Evolutionary conservation across 164 flowering plant species (phyloP).

Genomic region (Cinnamomum chago): DNA sequence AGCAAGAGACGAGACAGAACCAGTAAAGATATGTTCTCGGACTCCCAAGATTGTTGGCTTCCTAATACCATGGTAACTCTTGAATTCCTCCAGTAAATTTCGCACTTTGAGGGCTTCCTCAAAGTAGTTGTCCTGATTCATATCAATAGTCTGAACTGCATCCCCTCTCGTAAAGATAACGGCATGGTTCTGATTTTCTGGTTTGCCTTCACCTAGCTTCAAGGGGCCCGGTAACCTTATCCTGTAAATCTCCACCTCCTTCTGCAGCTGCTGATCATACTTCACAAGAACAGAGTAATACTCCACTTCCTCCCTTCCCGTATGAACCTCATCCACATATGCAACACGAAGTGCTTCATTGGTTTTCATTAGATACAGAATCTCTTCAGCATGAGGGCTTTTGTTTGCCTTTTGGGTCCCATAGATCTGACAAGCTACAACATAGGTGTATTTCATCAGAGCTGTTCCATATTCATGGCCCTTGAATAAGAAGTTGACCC

Average conservation of each 20-base stretch:
- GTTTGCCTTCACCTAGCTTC: conserved; percentile 93
- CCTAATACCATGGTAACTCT: conserved; percentile 57
- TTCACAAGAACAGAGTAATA: conserved; percentile 91
- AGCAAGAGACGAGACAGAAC: conserved; percentile 94
- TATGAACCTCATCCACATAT: conserved; percentile 76
- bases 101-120: conserved; percentile 98
- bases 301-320: conserved; percentile 60
- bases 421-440: conserved; percentile 84
- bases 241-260: conserved; percentile 86
- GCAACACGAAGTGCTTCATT: conserved; percentile 96
- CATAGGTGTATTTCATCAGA: conserved; percentile 85
- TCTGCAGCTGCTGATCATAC: conserved; percentile 60
- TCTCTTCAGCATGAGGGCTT: conserved; percentile 75
- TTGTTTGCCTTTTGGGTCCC: conserved; percentile 73
- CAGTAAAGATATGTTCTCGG: conserved; percentile 86
- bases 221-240: conserved; percentile 82
- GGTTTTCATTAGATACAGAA: conserved; percentile 65
- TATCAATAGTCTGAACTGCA: conserved; percentile 93
- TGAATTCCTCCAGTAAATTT: conserved; percentile 80
- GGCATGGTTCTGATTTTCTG: conserved; percentile 97
- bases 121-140: conserved; percentile 94
- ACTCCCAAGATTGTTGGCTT: conserved; percentile 94
- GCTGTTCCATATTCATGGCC: conserved; percentile 78
- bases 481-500: conserved; percentile 58
- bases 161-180: conserved; percentile 92